Evolutionary conservation across 768 basidiomycete species (phyloP).

Genomic region (Hortiboletus campestris): DNA sequence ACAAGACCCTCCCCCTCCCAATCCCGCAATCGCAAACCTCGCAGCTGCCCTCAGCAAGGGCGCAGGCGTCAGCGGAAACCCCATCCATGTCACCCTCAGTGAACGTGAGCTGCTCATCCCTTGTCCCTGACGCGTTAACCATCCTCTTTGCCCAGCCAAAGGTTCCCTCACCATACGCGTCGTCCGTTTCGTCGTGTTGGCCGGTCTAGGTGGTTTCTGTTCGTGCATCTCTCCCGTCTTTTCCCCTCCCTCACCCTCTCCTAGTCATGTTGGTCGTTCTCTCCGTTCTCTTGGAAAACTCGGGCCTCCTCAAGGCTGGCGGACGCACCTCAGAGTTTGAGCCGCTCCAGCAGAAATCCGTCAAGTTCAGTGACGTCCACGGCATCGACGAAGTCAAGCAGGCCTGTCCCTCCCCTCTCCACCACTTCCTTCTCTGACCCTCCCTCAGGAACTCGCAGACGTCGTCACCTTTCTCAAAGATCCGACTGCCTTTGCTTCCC

Average conservation of each 20-base stretch:
- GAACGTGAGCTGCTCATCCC: conserved; percentile 56
- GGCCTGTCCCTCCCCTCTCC: conserved; percentile 40
- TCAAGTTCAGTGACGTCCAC: conserved; percentile 94
- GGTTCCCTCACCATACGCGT: conserved; percentile 64
- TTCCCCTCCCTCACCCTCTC: conserved; percentile 1
- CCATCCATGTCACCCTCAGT: conserved; percentile 78
- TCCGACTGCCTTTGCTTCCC: conserved; percentile 81
- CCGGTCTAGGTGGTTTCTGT: conserved; percentile 65
- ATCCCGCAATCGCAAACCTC: conserved; percentile 41
- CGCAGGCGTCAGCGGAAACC: conserved; percentile 48
- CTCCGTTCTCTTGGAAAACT: conserved; percentile 89
- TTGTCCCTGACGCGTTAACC: background rate
- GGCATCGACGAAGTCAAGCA: conserved; percentile 97
- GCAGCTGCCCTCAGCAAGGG: conserved; percentile 42
- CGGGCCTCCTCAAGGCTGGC: conserved; percentile 88
- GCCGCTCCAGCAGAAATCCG: conserved; percentile 72
- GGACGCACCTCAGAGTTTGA: conserved; percentile 81
- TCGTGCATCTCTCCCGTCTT: conserved; percentile 27
- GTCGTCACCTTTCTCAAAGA: conserved; percentile 95
- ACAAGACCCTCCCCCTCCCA: conserved; percentile 17
- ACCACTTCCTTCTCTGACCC: background rate
- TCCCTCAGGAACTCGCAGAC: conserved; percentile 79
- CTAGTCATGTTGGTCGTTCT: conserved; percentile 81
- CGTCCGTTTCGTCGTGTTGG: conserved; percentile 57
- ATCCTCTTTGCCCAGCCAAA: conserved; percentile 46